phyloP scores from a whole-genome alignment of 306 rosid genomes.

The Prunus dulcis region DNA sequence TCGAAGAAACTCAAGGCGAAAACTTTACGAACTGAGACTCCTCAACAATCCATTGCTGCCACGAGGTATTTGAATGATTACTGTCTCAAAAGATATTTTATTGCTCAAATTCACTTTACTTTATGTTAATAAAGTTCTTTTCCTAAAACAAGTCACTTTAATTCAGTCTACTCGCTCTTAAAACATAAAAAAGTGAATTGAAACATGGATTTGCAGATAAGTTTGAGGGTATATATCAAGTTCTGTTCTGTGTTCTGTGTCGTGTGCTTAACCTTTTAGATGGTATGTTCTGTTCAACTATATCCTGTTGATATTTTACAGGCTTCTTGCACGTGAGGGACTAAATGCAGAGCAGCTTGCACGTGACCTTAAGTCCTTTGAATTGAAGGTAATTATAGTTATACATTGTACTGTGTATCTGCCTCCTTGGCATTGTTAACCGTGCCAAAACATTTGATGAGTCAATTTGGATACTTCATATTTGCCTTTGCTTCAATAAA shows the following conservation, averaged over 20 bases:
- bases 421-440: neutral
- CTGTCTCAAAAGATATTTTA: neutral
- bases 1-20: constrained; percentile 98
- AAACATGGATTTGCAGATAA: neutral
- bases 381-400: constrained; percentile 57
- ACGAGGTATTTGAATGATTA: constrained; percentile 54
- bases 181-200: neutral
- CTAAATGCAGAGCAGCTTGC: constrained; percentile 99
- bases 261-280: neutral
- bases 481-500: too few relatives aligned
- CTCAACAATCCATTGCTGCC: constrained; percentile 91
- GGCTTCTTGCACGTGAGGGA: constrained; percentile 98
- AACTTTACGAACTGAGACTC: constrained; percentile 77
- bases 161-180: neutral
- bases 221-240: neutral
- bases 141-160: neutral
- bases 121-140: neutral
- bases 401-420: constrained; percentile 10
- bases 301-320: constrained; percentile 25
- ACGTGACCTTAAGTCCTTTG: constrained; percentile 96
- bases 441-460: neutral
- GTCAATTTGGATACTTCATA: neutral
- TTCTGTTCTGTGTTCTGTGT: neutral
- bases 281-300: neutral
- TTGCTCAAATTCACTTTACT: neutral